Conservation (phyloP, 331 rosid species). For the Erythrophleum ivorense region DNA sequence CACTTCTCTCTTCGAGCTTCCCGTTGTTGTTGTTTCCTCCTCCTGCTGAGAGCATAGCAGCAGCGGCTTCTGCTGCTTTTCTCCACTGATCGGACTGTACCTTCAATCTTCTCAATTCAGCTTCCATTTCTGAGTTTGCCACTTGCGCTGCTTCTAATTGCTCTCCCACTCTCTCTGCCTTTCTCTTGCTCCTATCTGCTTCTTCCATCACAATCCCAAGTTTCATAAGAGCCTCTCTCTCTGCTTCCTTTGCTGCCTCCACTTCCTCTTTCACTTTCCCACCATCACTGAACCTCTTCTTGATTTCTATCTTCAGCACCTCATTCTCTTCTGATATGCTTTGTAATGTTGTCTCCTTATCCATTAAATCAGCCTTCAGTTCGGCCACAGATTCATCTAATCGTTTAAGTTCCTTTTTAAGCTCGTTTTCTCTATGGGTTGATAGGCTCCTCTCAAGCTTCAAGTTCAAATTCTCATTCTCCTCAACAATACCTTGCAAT, state of each 20-base stretch:
- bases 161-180: constrained; percentile 61
- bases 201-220: constrained; percentile 82
- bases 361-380: constrained; percentile 74
- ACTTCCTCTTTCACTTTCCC: constrained; percentile 54
- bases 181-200: constrained; percentile 68
- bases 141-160: constrained; percentile 54
- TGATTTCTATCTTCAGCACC: constrained; percentile 63
- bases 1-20: constrained; percentile 75
- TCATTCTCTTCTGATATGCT: constrained; percentile 81
- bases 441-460: constrained; percentile 58
- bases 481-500: constrained; percentile 83
- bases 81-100: constrained; percentile 97
- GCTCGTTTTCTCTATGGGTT: constrained; percentile 55
- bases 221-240: constrained; percentile 67
- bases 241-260: constrained; percentile 60
- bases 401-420: constrained; percentile 59
- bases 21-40: constrained; percentile 54
- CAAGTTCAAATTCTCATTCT: constrained; percentile 72
- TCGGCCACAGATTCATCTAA: constrained; percentile 58
- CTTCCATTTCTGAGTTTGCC: constrained; percentile 68
- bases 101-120: constrained; percentile 75
- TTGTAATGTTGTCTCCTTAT: constrained; percentile 86
- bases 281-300: constrained; percentile 46
- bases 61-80: constrained; percentile 99
- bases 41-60: constrained; percentile 83